phyloP scores from a whole-genome alignment of 306 rosid genomes.

The Neltuma alba region DNA sequence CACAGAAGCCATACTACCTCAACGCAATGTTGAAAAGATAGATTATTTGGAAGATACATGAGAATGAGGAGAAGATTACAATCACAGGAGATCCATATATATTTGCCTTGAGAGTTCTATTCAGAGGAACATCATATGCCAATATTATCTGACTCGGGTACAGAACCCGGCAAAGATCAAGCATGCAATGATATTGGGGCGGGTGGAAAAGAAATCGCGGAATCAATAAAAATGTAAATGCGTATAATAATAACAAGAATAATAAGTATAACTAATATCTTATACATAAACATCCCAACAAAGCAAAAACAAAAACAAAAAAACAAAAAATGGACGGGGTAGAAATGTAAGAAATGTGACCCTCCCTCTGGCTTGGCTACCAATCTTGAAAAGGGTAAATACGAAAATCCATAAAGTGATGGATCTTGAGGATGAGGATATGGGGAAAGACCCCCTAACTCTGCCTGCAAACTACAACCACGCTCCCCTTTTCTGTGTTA shows the following conservation, averaged over 20 bases:
- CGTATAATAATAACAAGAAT: not conserved
- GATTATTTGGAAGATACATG: not conserved
- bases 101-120: not conserved
- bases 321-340: not conserved
- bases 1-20: not conserved
- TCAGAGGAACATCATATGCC: not conserved
- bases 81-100: not conserved
- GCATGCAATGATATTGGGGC: not conserved
- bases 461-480: slow-evolving; percentile 3
- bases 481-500: slow-evolving; percentile 11
- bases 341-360: not conserved
- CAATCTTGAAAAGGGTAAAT: not conserved
- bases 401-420: not conserved
- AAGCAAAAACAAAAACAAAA: not conserved
- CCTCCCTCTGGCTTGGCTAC: not conserved
- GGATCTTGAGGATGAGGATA: not conserved
- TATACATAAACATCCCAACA: slow-evolving; percentile 7
- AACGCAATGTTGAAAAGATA: not conserved
- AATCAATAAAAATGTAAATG: not conserved
- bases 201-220: not conserved
- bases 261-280: slow-evolving; percentile 5
- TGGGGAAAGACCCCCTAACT: not conserved
- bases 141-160: not conserved
- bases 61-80: not conserved
- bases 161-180: not conserved